phyloP scores from a whole-genome alignment of 257 asterid genomes.

The Penstemon newberryi region DNA sequence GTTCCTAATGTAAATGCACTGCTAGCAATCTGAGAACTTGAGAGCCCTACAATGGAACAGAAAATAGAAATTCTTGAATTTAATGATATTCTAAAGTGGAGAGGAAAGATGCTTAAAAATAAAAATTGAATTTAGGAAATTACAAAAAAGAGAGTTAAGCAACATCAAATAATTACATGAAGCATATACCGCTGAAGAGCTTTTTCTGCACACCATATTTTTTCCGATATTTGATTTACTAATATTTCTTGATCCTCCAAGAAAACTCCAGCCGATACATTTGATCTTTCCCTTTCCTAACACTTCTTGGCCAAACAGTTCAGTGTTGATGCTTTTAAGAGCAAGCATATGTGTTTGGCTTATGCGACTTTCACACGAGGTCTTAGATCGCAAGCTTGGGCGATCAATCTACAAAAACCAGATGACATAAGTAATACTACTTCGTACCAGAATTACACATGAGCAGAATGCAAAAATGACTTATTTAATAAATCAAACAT shows the following conservation, averaged over 20 bases:
- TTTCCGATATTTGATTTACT: conserved; percentile 33
- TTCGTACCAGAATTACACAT: too few relatives aligned
- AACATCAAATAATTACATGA: conserved; percentile 54
- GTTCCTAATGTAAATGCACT: conserved; percentile 77
- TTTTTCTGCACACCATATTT: conserved; percentile 34
- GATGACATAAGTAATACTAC: neutral
- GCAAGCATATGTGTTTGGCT: conserved; percentile 24
- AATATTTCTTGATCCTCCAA: conserved; percentile 41
- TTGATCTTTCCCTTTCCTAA: conserved; percentile 30
- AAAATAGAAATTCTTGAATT: neutral
- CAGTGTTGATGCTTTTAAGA: conserved; percentile 27
- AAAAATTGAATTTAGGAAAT: neutral
- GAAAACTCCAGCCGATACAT: conserved; percentile 37
- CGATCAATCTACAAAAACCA: conserved; percentile 43
- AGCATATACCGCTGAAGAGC: conserved; percentile 39
- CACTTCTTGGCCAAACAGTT: conserved; percentile 33
- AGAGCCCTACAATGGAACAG: conserved; percentile 58
- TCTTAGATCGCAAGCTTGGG: conserved; percentile 24
- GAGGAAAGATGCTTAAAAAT: neutral
- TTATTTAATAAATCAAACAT: neutral
- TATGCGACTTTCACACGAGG: conserved; percentile 22
- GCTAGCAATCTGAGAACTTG: conserved; percentile 61
- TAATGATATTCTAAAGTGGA: neutral
- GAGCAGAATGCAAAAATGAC: neutral
- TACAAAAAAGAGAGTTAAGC: conserved; percentile 10